Base-by-base conservation (phyloP, 441 rosid genomes). In the Croton laevigatus region DNA sequence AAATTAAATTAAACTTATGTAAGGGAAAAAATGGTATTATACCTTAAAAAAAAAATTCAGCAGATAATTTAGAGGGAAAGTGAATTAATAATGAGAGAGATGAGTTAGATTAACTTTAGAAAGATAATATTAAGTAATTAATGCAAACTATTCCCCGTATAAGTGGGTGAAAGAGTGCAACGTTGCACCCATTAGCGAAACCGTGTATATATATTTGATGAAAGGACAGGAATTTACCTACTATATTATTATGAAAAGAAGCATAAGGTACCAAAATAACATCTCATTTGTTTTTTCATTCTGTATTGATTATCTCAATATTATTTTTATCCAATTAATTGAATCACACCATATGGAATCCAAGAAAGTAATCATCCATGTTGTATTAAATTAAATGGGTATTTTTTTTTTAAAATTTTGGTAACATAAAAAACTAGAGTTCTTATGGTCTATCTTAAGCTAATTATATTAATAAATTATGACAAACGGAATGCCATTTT, bases 341-440 rank as follows among this genome's bases (percentile, higher is more conserved):
- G 48, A n/a, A 34, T 2, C 20, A 46, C n/a, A 52, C 45, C 59
- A 36, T 34, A 66, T 11, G 19, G 48, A 53, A 52, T 34, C 70
- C 59, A 66, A 66, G 46, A 66, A 66, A 52, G 17, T n/a, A 66
- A 66, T 14, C 45, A 65, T 32, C 49, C 57, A 27, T 27, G 8
- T 27, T 6, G 12, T 46, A 45, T 14, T 40, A 40, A 7, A 46
- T 20, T 17, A 34, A 9, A 34, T 34, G 40, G 63, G 20, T 38
- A 0, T 0, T 14, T 27, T 27, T 27, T 16, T 19, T 53, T 53
- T 52, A 17, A 20, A n/a, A 53, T 53, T 53, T 52, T n/a, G 23
- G 22, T 52, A 3, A 58, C 40, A 23, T 13, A 40, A 58, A 13
- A 58, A 11, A 23, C 23, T 32, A 12, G 2, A n/a, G 32, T 27